Conservation (phyloP, 1,284 basidiomycete genomes). For the Xerocomus minutiporus region DNA sequence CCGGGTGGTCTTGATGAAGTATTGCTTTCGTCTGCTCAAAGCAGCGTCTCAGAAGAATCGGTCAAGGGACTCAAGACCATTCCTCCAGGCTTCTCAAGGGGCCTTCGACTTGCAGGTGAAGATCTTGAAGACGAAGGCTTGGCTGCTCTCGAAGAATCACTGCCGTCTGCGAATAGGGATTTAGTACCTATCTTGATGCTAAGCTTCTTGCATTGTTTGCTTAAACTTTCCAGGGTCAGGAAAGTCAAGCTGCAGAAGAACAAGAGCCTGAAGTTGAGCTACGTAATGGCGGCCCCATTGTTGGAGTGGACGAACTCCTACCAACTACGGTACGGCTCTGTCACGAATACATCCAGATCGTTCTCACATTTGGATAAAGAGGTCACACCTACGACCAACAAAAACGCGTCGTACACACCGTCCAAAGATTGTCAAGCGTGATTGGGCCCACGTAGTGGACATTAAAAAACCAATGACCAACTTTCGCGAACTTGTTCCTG, state of each 20-base stretch:
- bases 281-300: constrained; percentile 17
- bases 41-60: constrained; percentile 31
- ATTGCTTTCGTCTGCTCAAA: constrained; percentile 36
- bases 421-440: constrained; percentile 66
- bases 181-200: constrained; percentile 10
- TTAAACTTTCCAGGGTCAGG: constrained; percentile 16
- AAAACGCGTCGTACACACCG: constrained; percentile 41
- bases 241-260: constrained; percentile 9
- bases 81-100: constrained; percentile 62
- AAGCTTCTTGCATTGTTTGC: not conserved
- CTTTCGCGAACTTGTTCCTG: constrained; percentile 83
- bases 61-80: constrained; percentile 52
- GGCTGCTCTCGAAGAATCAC: constrained; percentile 34
- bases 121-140: constrained; percentile 45
- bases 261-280: constrained; percentile 20
- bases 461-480: constrained; percentile 87
- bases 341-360: not conserved
- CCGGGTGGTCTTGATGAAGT: constrained; percentile 82
- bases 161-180: constrained; percentile 9
- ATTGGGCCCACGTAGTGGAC: constrained; percentile 98
- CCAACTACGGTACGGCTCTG: constrained; percentile 66
- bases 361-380: constrained; percentile 33
- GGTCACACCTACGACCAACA: constrained; percentile 53
- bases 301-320: constrained; percentile 78
- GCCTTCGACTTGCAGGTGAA: constrained; percentile 63